A percentile compares a stretch with the other conserved stretches of the same genome.
Conservation (phyloP, 768 basidiomycete species). For the Tricholoma hemisulphureum region DNA sequence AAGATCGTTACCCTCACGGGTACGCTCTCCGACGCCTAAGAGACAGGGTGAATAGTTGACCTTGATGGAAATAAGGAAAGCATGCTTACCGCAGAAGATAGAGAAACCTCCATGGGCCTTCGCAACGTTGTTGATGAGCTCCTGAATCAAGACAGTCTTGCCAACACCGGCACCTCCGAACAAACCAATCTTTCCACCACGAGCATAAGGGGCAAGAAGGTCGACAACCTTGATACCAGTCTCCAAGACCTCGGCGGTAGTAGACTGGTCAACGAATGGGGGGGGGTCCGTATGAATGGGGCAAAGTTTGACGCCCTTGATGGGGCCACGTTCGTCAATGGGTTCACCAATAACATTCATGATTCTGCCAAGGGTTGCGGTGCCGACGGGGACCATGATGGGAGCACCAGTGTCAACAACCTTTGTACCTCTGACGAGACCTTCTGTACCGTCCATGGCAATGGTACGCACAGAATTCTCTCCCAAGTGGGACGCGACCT, state of each 20-base stretch:
- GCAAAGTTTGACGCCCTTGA: constrained; percentile 87
- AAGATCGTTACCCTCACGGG: constrained; percentile 99
- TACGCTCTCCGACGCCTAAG: constrained; percentile 97
- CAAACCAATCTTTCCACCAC: constrained; percentile 99
- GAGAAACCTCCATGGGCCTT: constrained; percentile 99
- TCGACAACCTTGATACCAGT: constrained; percentile 99
- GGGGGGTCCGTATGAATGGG: constrained; percentile 99
- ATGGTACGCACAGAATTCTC: constrained; percentile 99
- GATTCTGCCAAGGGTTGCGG: constrained; percentile 94
- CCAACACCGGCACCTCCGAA: constrained; percentile 99
- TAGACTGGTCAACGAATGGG: constrained; percentile 97
- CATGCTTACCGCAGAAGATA: constrained; percentile 85
- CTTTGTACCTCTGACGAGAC: constrained; percentile 98
- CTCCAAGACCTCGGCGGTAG: constrained; percentile 97
- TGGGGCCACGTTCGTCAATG: constrained; percentile 99
- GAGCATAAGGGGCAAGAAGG: constrained; percentile 97
- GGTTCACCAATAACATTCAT: constrained; percentile 99
- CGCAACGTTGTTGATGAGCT: constrained; percentile 99
- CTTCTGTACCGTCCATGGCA: constrained; percentile 99
- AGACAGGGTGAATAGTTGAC: not conserved
- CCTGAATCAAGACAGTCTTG: constrained; percentile 99
- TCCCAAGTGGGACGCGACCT: constrained; percentile 97
- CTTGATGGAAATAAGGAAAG: not conserved
- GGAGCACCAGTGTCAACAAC: constrained; percentile 96
- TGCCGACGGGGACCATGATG: constrained; percentile 95